Conservation (phyloP, 2,329 filamentous ascomycete genomes). For the Sphaceloma murrayae region DNA sequence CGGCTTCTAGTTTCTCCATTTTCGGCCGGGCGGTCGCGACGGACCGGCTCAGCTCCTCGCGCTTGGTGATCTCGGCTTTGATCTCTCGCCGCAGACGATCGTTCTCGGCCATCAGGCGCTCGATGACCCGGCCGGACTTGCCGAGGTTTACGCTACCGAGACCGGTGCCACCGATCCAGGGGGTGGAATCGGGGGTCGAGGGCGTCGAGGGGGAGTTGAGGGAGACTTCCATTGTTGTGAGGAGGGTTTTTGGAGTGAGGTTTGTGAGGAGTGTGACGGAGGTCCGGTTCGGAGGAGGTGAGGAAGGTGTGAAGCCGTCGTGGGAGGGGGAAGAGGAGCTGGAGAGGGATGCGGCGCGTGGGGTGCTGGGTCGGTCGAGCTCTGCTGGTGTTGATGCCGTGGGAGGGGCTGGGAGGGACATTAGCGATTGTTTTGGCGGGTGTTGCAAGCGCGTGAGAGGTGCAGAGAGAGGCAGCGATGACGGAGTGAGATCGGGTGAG, state of each 20-base stretch:
- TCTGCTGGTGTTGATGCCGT: too few species aligned
- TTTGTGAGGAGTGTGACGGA: conserved; percentile 9
- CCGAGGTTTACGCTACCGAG: conserved; percentile 32
- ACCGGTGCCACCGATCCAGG: conserved; percentile 20
- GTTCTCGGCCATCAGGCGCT: conserved; percentile 71
- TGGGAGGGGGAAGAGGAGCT: neutral
- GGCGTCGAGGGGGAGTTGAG: conserved; percentile 16
- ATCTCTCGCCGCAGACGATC: conserved; percentile 64
- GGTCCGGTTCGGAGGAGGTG: neutral
- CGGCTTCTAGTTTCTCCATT: conserved; percentile 56
- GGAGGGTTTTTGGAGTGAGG: conserved; percentile 3
- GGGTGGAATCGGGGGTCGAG: conserved; percentile 15
- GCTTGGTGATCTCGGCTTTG: conserved; percentile 35
- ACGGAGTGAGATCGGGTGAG: too few species aligned
- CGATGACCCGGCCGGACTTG: conserved; percentile 70
- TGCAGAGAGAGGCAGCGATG: too few species aligned
- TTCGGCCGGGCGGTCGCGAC: conserved; percentile 60
- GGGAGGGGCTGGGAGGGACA: conserved; percentile 9
- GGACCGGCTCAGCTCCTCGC: conserved; percentile 62
- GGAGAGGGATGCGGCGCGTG: neutral
- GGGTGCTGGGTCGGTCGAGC: neutral
- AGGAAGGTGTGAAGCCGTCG: neutral
- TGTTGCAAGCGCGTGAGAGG: neutral
- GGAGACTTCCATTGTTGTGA: conserved; percentile 4
- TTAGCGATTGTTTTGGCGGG: conserved; percentile 9